Conservation (phyloP, 176 grass and related monocot genomes). For the Aegilops speltoides region DNA sequence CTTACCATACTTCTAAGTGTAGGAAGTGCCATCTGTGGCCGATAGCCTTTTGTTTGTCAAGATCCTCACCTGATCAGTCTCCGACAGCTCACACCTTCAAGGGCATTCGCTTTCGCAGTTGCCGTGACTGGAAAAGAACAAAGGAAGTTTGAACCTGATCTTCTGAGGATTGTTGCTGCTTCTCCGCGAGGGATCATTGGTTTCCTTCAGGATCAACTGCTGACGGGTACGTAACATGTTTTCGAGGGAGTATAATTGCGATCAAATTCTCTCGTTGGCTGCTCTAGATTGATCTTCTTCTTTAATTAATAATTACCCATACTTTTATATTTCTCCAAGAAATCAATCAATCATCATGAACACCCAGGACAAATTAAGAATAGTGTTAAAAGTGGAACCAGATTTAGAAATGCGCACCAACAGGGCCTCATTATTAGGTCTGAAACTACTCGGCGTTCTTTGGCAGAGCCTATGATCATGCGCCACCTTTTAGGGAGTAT, state of each 20-base stretch:
- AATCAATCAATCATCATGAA: neutral
- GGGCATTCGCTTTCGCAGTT: slow-evolving; percentile 28
- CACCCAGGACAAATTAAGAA: slow-evolving; percentile 8
- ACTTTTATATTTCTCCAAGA: neutral
- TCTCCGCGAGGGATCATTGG: neutral
- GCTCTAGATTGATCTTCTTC: neutral
- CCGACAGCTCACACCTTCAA: slow-evolving; percentile 24
- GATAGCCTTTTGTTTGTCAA: slow-evolving; percentile 33
- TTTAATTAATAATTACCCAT: neutral
- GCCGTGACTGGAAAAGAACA: slow-evolving; percentile 35
- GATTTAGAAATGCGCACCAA: slow-evolving; percentile 5
- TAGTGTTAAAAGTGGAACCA: neutral
- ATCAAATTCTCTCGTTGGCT: neutral
- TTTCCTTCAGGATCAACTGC: slow-evolving; percentile 15
- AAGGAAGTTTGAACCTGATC: slow-evolving; percentile 31
- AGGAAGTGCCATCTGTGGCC: slow-evolving; percentile 26
- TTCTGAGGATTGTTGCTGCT: neutral
- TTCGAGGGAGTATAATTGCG: neutral
- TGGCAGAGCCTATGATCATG: slow-evolving; percentile 29
- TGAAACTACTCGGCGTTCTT: slow-evolving; percentile 9
- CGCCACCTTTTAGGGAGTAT: slow-evolving; percentile 31
- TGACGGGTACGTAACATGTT: slow-evolving; percentile 24
- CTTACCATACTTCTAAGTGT: slow-evolving; percentile 43
- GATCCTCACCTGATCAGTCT: slow-evolving; percentile 30
- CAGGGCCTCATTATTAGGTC: slow-evolving; percentile 21